Percentiles rank a stretch among this genome's conserved stretches.
Conservation (phyloP, 2,329 filamentous ascomycete species). For the Chalara sp. region DNA sequence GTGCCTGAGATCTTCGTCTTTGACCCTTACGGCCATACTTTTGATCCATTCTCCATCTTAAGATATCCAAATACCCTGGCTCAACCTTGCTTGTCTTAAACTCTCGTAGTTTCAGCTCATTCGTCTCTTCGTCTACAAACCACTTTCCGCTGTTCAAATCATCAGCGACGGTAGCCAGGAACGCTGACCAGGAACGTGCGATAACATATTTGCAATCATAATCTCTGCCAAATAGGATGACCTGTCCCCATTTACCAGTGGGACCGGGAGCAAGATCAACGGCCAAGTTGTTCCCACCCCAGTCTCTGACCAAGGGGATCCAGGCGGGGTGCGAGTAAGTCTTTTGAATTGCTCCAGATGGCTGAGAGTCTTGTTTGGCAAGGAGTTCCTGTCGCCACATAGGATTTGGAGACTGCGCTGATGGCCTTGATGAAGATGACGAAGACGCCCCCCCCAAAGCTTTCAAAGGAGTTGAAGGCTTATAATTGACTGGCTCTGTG, state of each 20-base stretch:
- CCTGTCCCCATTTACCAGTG: conserved; percentile 86
- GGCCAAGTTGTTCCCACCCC: conserved; percentile 97
- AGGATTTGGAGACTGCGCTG: conserved; percentile 45
- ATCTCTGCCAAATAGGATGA: conserved; percentile 94
- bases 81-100: conserved; percentile 88
- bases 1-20: conserved; percentile 46
- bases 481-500: conserved; percentile 39
- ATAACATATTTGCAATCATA: conserved; percentile 99
- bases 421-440: conserved; percentile 61
- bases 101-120: conserved; percentile 85
- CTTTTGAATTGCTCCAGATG: conserved; percentile 79
- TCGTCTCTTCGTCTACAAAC: conserved; percentile 84
- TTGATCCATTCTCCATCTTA: conserved; percentile 92
- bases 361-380: conserved; percentile 80
- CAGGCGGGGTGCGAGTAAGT: conserved; percentile 89
- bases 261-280: conserved; percentile 89
- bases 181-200: conserved; percentile 82
- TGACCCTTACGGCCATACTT: conserved; percentile 65
- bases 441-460: conserved; percentile 56
- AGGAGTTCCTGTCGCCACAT: conserved; percentile 83
- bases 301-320: conserved; percentile 94
- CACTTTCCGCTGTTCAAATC: conserved; percentile 87
- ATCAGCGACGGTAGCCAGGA: conserved; percentile 81
- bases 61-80: conserved; percentile 87
- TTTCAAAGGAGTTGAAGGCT: conserved; percentile 61